These are phyloP conservation scores for Cryptococcus depauperatus DNA, from an alignment of 1,284 basidiomycete species.

Conservation along the genomic window DNA sequence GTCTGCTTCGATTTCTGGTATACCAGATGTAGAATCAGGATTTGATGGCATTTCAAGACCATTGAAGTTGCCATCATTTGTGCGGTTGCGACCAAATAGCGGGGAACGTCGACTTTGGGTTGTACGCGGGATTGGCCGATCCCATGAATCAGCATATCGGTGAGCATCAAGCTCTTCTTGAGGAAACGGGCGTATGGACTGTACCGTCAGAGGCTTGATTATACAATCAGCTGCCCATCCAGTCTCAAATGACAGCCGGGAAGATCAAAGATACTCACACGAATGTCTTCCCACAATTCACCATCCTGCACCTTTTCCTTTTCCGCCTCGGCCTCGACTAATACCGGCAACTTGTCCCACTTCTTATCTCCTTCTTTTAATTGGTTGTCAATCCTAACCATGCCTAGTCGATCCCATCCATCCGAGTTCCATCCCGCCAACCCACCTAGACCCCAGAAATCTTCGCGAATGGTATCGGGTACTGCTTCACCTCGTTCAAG, in stretches of 20 bases:
- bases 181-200: neutral
- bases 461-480: conserved; percentile 15
- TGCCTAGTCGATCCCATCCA: conserved; percentile 12
- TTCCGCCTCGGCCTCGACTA: conserved; percentile 6
- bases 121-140: too few relatives aligned
- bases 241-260: too few relatives aligned
- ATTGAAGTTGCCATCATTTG: neutral
- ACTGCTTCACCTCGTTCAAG: conserved; percentile 32
- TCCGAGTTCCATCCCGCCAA: conserved; percentile 16
- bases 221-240: too few relatives aligned
- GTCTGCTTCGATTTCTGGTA: conserved; percentile 8
- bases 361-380: conserved; percentile 7
- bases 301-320: conserved; percentile 3
- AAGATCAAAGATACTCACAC: too few relatives aligned
- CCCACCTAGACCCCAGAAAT: conserved; percentile 27
- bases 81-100: neutral
- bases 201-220: neutral
- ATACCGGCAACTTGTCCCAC: conserved; percentile 4
- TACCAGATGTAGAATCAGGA: neutral
- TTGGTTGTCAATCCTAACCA: conserved; percentile 5
- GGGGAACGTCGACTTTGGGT: neutral
- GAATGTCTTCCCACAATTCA: neutral
- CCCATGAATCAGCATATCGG: too few relatives aligned
- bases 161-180: too few relatives aligned
- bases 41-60: too few relatives aligned